A percentile compares a stretch with the other conserved stretches of the same genome.
Evolutionary conservation across 192 early-diverging fungal species (phyloP).

Genomic region (Ambispora gerdemannii): DNA sequence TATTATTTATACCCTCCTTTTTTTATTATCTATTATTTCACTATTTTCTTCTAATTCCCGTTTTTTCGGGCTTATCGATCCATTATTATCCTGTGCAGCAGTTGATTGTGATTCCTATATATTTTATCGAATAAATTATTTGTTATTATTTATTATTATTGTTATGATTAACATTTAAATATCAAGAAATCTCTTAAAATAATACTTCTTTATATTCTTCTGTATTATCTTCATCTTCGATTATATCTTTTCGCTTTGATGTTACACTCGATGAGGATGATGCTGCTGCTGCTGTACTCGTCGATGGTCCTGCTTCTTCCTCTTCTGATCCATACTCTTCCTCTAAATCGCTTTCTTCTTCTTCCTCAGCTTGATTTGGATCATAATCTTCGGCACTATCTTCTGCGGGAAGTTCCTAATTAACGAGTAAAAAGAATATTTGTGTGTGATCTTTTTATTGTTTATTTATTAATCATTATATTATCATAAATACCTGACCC

Average conservation of each 20-base stretch:
- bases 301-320: slow-evolving; percentile 4
- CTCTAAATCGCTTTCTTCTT: slow-evolving; percentile 5
- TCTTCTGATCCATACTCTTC: slow-evolving; percentile 2
- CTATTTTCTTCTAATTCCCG: background rate
- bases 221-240: background rate
- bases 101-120: background rate
- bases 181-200: background rate
- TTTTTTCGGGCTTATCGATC: background rate
- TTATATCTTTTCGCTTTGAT: background rate
- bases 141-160: background rate
- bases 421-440: background rate
- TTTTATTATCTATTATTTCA: background rate
- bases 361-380: background rate
- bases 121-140: background rate
- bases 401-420: slow-evolving; percentile 2
- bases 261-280: background rate
- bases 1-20: background rate
- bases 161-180: background rate
- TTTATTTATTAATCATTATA: no score
- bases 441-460: background rate
- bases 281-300: background rate
- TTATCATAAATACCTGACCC: background rate
- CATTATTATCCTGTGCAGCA: background rate
- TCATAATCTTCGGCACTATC: slow-evolving; percentile 6
- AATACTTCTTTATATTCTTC: background rate